phyloP scores from a whole-genome alignment of 2,329 filamentous ascomycete genomes.

The Stagonosporopsis rhizophila region DNA sequence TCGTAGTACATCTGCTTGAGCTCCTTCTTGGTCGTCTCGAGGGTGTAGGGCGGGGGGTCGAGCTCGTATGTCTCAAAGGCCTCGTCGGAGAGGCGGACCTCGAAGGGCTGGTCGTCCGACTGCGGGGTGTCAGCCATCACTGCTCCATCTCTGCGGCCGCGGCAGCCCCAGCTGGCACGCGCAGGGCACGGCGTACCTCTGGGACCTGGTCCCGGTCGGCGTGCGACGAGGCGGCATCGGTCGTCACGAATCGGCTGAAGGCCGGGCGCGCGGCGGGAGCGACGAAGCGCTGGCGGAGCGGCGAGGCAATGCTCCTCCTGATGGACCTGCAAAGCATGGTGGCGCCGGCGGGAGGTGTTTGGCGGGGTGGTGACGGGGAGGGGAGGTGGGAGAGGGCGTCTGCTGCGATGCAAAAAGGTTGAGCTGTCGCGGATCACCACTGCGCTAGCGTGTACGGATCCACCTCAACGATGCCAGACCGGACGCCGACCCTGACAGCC shows the following conservation, averaged over 20 bases:
- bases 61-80: conserved; percentile 99
- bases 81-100: conserved; percentile 92
- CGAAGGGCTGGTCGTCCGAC: conserved; percentile 94
- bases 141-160: background rate
- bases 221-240: conserved; percentile 90
- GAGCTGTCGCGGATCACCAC: conserved; percentile 11
- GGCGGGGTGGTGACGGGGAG: conserved; percentile 30
- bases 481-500: conserved; percentile 5
- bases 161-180: conserved; percentile 3
- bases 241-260: conserved; percentile 78
- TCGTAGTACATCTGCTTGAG: conserved; percentile 99
- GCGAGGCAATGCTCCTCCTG: conserved; percentile 50
- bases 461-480: conserved; percentile 9
- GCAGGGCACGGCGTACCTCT: conserved; percentile 57
- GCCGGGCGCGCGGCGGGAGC: conserved; percentile 43
- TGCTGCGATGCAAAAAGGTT: conserved; percentile 15
- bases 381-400: conserved; percentile 11
- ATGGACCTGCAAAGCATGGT: conserved; percentile 52
- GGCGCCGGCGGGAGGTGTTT: conserved; percentile 26
- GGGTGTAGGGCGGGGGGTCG: conserved; percentile 90
- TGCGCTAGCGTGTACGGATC: conserved; percentile 4
- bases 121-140: conserved; percentile 51
- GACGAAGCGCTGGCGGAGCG: conserved; percentile 49
- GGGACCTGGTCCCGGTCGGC: conserved; percentile 79
- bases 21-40: conserved; percentile 95